phyloP scores from a whole-genome alignment of 495 filamentous ascomycete genomes.

The Aspergillus sparsus region DNA sequence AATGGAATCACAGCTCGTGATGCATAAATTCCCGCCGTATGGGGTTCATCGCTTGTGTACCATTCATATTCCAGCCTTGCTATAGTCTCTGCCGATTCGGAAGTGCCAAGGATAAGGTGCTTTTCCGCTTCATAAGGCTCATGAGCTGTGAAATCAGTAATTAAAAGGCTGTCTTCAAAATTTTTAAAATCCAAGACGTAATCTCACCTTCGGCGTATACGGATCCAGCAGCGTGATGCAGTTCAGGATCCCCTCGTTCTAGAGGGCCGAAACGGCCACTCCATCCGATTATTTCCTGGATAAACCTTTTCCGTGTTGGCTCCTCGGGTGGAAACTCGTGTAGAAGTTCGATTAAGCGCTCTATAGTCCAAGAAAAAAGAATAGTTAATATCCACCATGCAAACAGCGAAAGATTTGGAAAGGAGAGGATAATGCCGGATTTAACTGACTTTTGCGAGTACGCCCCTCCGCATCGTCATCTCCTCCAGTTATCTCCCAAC shows the following conservation, averaged over 20 bases:
- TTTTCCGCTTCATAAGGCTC: conserved; percentile 90
- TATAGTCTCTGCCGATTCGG: conserved; percentile 79
- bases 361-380: conserved; percentile 27
- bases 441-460: conserved; percentile 45
- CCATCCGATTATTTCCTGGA: conserved; percentile 89
- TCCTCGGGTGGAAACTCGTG: conserved; percentile 79
- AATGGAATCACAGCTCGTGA: conserved; percentile 91
- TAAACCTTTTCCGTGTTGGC: conserved; percentile 86
- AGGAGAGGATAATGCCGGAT: not conserved
- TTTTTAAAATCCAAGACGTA: not conserved
- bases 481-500: conserved; percentile 67
- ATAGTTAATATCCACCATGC: not conserved
- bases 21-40: conserved; percentile 86
- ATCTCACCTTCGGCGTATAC: conserved; percentile 77
- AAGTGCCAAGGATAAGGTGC: conserved; percentile 86
- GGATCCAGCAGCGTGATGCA: conserved; percentile 89
- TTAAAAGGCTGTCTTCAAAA: conserved; percentile 17
- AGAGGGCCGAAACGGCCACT: conserved; percentile 79
- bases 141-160: conserved; percentile 56
- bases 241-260: conserved; percentile 89
- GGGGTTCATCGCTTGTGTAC: conserved; percentile 85
- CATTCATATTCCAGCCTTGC: conserved; percentile 85
- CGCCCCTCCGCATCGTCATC: conserved; percentile 44
- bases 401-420: not conserved
- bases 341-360: conserved; percentile 63